Base-by-base conservation (phyloP, 805 yeast genomes). In the Starmerella vaccinii region DNA sequence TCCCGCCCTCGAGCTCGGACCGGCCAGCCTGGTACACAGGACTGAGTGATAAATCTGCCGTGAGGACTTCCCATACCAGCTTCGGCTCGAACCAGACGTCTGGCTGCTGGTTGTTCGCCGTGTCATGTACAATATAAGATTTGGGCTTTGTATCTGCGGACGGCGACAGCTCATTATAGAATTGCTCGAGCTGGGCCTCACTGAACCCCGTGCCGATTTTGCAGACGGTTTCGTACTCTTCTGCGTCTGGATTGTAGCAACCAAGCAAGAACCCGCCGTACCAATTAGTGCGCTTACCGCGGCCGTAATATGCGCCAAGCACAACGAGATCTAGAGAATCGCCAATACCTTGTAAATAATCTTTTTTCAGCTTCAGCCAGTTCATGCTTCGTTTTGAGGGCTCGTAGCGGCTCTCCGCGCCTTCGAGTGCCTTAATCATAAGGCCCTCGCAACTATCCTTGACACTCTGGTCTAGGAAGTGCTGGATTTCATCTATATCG, bases 191-290 rank as follows among this genome's bases (percentile, higher is more conserved):
- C 61, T 80, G 76, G 57, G 82, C 97, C 57, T 92, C 98, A 37
- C 88, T 78, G 63, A 92, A 92, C 0, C 98, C 98, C 0, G 98
- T 92, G 44, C 98, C 98, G 49, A 94, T 89, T 65, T 92, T 92
- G 70, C 98, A 92, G 38, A 95, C 82, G 0, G 97, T 84, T 66
- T 92, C 97, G 64, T 77, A 87, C 61, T 89, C 97, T 21, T 94
- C 97, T 0, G 87, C 77, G 51, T 90, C 96, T 50, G 80, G 80
- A 61, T 92, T 92, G 63, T 87, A 90, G 27, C 94, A 82, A 0
- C 95, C 97, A 46, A 92, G 71, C 35, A 92, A 66, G 62, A 89
- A 92, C 2, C 97, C 98, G 47, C 98, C 98, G 65, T 90, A 92
- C 54, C 83, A 76, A 10, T 95, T 95, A 0, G 97, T 89, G 63